phyloP scores from a whole-genome alignment of 2,329 filamentous ascomycete species.

The Colletotrichum sp. region DNA sequence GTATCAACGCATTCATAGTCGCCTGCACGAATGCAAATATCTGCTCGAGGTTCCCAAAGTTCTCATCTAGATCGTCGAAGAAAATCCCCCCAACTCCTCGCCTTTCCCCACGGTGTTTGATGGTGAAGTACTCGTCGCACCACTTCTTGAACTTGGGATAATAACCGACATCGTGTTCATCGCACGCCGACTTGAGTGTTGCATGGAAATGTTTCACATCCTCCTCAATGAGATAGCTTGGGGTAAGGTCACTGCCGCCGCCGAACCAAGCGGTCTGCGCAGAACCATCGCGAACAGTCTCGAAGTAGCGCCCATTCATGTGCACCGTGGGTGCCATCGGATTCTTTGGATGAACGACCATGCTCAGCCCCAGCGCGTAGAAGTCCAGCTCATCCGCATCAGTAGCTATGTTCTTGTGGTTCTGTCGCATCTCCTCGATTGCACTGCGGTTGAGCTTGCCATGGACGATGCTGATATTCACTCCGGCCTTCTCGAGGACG shows the following conservation, averaged over 20 bases:
- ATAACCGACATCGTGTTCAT: slow-evolving; percentile 88
- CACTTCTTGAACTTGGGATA: slow-evolving; percentile 95
- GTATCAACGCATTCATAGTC: slow-evolving; percentile 84
- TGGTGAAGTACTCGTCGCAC: slow-evolving; percentile 97
- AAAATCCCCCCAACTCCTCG: slow-evolving; percentile 95
- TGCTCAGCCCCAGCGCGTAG: slow-evolving; percentile 92
- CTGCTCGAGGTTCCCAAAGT: slow-evolving; percentile 83
- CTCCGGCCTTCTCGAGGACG: slow-evolving; percentile 96
- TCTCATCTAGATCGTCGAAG: slow-evolving; percentile 93
- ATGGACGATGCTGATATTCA: slow-evolving; percentile 95
- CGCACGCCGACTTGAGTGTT: slow-evolving; percentile 89
- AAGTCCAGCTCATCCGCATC: slow-evolving; percentile 76
- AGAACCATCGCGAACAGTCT: slow-evolving; percentile 85
- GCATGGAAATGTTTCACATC: slow-evolving; percentile 96
- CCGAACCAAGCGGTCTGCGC: slow-evolving; percentile 97
- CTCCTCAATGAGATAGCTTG: slow-evolving; percentile 92
- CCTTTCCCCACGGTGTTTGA: slow-evolving; percentile 86
- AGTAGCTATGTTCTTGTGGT: slow-evolving; percentile 56
- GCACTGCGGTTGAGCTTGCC: slow-evolving; percentile 84
- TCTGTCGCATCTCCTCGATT: slow-evolving; percentile 81
- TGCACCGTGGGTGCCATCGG: slow-evolving; percentile 99
- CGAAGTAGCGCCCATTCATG: slow-evolving; percentile 97
- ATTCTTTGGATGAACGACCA: slow-evolving; percentile 92
- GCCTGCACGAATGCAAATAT: slow-evolving; percentile 88
- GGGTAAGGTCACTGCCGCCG: slow-evolving; percentile 91